Conservation (phyloP, 139 green algal species). For the Ettlia oleoabundans region DNA sequence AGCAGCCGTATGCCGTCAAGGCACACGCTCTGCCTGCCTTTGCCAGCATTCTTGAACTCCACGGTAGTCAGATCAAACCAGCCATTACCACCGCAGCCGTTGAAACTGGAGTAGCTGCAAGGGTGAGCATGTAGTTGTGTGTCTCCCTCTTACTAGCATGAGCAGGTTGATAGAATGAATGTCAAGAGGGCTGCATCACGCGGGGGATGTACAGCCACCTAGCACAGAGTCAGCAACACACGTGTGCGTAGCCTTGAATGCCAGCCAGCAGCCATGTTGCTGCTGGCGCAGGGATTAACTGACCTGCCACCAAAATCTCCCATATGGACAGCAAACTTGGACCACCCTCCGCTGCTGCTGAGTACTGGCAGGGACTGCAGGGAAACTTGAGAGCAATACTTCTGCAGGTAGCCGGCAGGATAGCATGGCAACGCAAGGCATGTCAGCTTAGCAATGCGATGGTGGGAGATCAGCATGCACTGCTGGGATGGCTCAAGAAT, state of each 20-base stretch:
- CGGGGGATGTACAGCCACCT: too few relatives aligned
- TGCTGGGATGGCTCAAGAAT: not conserved
- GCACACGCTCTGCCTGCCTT: slow-evolving; percentile 1
- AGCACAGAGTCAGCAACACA: too few relatives aligned
- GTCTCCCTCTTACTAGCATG: too few relatives aligned
- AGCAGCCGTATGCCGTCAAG: slow-evolving; percentile 26
- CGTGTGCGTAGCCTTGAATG: too few relatives aligned
- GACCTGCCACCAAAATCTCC: slow-evolving; percentile 21
- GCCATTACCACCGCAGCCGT: slow-evolving; percentile 5
- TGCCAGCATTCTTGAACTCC: not conserved
- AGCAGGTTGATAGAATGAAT: not conserved
- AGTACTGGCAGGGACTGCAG: not conserved
- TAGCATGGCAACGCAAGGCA: not conserved
- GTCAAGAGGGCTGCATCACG: too few relatives aligned
- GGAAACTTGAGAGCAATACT: not conserved
- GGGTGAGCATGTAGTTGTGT: not conserved
- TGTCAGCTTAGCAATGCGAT: not conserved
- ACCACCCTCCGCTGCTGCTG: not conserved
- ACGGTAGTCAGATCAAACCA: not conserved
- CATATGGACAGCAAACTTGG: not conserved
- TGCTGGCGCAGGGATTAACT: too few relatives aligned
- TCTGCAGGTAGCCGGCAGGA: not conserved
- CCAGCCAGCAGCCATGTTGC: too few relatives aligned
- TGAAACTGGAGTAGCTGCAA: not conserved
- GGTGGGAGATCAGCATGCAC: not conserved